Percentiles rank a stretch among this genome's conserved stretches.
Conservation (phyloP, 2,329 filamentous ascomycete genomes). For the Aspergillus vadensis region DNA sequence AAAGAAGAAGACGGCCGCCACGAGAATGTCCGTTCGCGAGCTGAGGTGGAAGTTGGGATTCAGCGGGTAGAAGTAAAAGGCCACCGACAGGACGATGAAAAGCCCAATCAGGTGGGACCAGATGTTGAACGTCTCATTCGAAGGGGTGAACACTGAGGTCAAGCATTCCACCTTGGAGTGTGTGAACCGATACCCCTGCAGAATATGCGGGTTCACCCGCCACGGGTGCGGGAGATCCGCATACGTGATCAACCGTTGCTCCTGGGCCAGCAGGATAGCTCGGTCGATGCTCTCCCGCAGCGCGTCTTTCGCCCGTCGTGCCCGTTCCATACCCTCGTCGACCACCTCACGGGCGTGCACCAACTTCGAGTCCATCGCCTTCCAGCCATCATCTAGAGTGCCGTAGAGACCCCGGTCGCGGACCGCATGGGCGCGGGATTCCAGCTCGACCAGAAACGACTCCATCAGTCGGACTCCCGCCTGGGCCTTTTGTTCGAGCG, state of each 20-base stretch:
- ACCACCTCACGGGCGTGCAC: conserved; percentile 74
- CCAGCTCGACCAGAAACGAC: conserved; percentile 80
- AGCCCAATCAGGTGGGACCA: conserved; percentile 93
- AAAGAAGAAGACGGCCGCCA: conserved; percentile 93
- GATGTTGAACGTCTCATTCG: conserved; percentile 96
- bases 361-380: conserved; percentile 77
- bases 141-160: conserved; percentile 76
- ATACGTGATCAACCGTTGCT: conserved; percentile 82
- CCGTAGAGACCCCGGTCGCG: conserved; percentile 74
- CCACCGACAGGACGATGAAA: conserved; percentile 81
- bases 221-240: conserved; percentile 88
- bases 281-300: conserved; percentile 82
- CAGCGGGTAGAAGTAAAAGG: conserved; percentile 93
- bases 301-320: conserved; percentile 77
- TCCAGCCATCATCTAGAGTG: conserved; percentile 76
- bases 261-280: conserved; percentile 72
- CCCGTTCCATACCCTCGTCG: conserved; percentile 78
- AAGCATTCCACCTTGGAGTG: conserved; percentile 90
- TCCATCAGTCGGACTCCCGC: conserved; percentile 87
- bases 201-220: conserved; percentile 93
- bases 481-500: conserved; percentile 86
- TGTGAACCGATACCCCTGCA: conserved; percentile 87
- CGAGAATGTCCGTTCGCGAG: conserved; percentile 83
- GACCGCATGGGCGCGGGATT: conserved; percentile 76
- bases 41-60: conserved; percentile 84